Evolutionary conservation across 1,139 yeast genomes (phyloP).

Genomic region (Saccharomycopsis crataegensis): DNA sequence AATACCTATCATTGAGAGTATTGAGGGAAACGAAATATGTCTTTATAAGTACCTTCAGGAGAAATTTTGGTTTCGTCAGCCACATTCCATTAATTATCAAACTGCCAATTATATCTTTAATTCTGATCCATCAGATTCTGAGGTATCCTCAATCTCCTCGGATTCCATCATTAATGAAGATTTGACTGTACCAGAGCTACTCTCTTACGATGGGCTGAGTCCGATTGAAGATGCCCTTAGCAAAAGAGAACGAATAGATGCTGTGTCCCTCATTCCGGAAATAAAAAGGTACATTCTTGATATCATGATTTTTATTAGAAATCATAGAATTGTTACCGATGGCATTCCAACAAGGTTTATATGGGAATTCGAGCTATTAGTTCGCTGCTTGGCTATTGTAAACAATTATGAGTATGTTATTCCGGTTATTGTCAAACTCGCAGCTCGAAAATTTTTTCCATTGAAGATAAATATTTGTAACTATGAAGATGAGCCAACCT

Average conservation of each 20-base stretch:
- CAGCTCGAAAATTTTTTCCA: constrained; percentile 42
- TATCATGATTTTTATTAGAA: constrained; percentile 40
- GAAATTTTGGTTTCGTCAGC: constrained; percentile 28
- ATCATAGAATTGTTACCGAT: constrained; percentile 41
- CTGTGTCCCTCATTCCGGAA: constrained; percentile 37
- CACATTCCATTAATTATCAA: constrained; percentile 21
- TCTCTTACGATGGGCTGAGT: not conserved
- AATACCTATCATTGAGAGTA: constrained; percentile 22
- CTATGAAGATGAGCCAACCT: constrained; percentile 41
- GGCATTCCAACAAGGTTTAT: constrained; percentile 44
- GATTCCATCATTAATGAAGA: not conserved
- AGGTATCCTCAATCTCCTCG: not conserved
- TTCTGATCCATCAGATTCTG: not conserved
- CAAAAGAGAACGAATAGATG: constrained; percentile 19
- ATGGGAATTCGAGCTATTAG: constrained; percentile 35
- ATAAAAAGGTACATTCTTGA: constrained; percentile 48
- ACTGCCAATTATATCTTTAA: constrained; percentile 1
- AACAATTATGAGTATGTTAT: constrained; percentile 37
- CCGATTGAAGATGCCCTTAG: constrained; percentile 13
- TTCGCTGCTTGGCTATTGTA: constrained; percentile 35
- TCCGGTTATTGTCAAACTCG: constrained; percentile 42
- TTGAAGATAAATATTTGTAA: constrained; percentile 33
- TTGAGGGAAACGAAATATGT: constrained; percentile 20
- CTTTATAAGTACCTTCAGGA: constrained; percentile 24
- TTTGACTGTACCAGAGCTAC: not conserved